Percentiles rank a stretch among this genome's conserved stretches.
Evolutionary conservation across 1,284 basidiomycete species (phyloP).

Genomic region (Ganoderma leucocontextum): DNA sequence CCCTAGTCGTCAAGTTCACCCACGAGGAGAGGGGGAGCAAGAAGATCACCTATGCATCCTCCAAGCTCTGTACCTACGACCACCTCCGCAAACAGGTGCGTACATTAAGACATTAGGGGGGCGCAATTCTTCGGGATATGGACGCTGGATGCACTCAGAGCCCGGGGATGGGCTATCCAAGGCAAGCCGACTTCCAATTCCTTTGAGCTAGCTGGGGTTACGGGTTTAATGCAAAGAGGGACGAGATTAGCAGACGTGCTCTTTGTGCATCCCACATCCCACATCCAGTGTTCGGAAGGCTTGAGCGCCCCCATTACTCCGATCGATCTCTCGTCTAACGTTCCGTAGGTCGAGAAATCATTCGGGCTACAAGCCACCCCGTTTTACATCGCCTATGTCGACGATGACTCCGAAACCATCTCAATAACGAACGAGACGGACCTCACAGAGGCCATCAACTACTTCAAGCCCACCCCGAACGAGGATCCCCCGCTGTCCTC

Average conservation of each 20-base stretch:
- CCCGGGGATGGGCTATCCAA: background rate
- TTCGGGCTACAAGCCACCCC: constrained; percentile 22
- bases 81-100: constrained; percentile 74
- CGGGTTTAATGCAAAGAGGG: too few species aligned
- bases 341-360: constrained; percentile 25
- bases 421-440: constrained; percentile 76
- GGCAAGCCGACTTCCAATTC: too few species aligned
- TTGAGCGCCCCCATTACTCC: background rate
- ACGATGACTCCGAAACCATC: constrained; percentile 84
- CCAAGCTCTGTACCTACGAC: constrained; percentile 78
- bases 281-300: background rate
- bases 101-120: constrained; percentile 15
- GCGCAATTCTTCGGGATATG: background rate
- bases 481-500: constrained; percentile 77
- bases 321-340: constrained; percentile 68
- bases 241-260: background rate
- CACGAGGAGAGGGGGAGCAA: constrained; percentile 75
- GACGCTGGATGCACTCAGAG: background rate
- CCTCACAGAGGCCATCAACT: constrained; percentile 85
- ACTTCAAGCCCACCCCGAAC: constrained; percentile 71
- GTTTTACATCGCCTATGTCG: constrained; percentile 74
- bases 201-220: too few species aligned
- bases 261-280: background rate
- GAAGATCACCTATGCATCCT: constrained; percentile 79
- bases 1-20: constrained; percentile 80